phyloP scores from a whole-genome alignment of 2,329 filamentous ascomycete genomes.

The Alternaria brassicicola region DNA sequence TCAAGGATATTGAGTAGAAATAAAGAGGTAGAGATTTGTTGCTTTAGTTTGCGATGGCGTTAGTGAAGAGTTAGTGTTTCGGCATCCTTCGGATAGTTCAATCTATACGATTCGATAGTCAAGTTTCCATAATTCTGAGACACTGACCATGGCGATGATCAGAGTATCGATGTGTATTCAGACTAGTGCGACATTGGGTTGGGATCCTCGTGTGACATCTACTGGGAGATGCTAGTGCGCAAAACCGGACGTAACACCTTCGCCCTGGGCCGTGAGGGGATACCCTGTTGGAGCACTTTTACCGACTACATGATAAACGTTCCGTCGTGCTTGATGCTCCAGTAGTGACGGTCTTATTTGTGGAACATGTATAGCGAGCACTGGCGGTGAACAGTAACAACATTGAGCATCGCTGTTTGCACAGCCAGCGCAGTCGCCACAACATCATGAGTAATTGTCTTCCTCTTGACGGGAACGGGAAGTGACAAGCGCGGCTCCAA shows the following conservation, averaged over 20 bases:
- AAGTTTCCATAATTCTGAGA: not conserved
- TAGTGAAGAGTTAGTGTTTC: not conserved
- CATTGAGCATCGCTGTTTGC: not conserved
- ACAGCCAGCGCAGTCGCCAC: not conserved
- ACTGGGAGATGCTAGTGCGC: not conserved
- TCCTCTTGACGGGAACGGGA: not conserved
- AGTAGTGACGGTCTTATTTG: not conserved
- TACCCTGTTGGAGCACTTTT: not conserved
- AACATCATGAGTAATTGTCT: not conserved
- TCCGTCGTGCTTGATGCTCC: not conserved
- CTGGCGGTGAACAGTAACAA: not conserved
- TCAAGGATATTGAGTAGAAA: not conserved
- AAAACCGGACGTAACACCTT: not conserved
- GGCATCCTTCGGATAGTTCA: not conserved
- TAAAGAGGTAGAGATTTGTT: not conserved
- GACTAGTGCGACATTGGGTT: not conserved
- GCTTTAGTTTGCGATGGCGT: not conserved
- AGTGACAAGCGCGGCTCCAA: not conserved
- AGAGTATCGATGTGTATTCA: not conserved
- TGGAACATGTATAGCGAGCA: not conserved
- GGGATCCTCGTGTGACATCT: not conserved
- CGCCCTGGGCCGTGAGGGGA: not conserved
- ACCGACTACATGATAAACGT: not conserved
- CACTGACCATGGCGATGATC: not conserved
- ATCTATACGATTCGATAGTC: not conserved